A percentile compares a stretch with the other conserved stretches of the same genome.
Evolutionary conservation across 169 alveolate species (phyloP).

Genomic region (Plasmodium yoelii): DNA sequence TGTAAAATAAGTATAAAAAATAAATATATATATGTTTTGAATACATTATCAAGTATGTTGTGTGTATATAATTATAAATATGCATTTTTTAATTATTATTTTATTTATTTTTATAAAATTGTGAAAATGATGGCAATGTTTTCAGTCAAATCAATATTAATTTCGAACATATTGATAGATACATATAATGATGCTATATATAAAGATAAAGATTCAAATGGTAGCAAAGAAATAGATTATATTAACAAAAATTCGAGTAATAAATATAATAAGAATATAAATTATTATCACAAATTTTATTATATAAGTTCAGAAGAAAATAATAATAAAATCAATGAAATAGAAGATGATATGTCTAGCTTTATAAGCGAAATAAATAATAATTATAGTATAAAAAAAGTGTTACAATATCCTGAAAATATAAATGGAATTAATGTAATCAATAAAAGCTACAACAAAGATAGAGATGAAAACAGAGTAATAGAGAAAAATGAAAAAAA

Average conservation of each 20-base stretch:
- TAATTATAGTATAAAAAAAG: too few relatives aligned
- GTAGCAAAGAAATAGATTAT: neutral
- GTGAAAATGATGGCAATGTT: conserved; percentile 44
- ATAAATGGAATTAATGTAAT: too few relatives aligned
- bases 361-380: too few relatives aligned
- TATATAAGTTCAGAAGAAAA: neutral
- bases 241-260: neutral
- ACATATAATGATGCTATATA: neutral
- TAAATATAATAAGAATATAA: neutral
- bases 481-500: neutral
- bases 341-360: too few relatives aligned
- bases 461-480: too few relatives aligned
- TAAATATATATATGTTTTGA: conserved; percentile 44
- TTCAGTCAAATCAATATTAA: conserved; percentile 4
- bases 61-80: conserved; percentile 48
- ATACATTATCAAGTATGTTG: conserved; percentile 44
- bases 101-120: conserved; percentile 39
- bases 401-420: too few relatives aligned
- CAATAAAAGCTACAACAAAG: too few relatives aligned
- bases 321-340: neutral
- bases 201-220: neutral
- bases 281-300: neutral
- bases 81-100: conserved; percentile 65
- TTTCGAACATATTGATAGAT: conserved; percentile 10
- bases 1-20: conserved; percentile 44